A percentile compares a stretch with the other conserved stretches of the same genome.
Conservation (phyloP, 257 asterid genomes). For the Perilla frutescens region DNA sequence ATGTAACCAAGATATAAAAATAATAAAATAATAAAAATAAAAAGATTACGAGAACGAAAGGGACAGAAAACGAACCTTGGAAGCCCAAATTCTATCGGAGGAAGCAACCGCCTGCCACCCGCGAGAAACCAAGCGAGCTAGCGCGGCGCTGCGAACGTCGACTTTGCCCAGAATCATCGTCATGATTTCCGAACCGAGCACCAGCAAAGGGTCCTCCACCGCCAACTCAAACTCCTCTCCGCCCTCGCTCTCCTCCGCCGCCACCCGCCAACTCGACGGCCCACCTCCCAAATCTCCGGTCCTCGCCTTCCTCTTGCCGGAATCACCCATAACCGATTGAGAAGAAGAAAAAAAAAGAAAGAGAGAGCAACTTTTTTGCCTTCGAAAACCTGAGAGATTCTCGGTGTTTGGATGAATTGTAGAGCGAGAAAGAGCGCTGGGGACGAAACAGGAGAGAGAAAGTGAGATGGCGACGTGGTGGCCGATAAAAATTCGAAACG, state of each 20-base stretch:
- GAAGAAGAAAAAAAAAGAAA: neutral
- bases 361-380: neutral
- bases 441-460: neutral
- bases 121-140: constrained; percentile 59
- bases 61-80: constrained; percentile 51
- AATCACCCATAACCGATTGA: constrained; percentile 21
- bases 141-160: constrained; percentile 82
- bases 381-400: neutral
- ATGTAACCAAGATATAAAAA: neutral
- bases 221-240: constrained; percentile 19
- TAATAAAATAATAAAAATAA: neutral
- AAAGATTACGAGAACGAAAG: neutral
- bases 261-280: constrained; percentile 28
- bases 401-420: neutral
- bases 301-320: constrained; percentile 22
- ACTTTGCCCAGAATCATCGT: constrained; percentile 53
- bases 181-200: constrained; percentile 67
- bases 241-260: constrained; percentile 8
- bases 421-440: neutral
- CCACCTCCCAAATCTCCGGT: constrained; percentile 19
- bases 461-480: neutral
- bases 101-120: constrained; percentile 73
- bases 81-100: constrained; percentile 64
- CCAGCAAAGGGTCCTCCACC: constrained; percentile 58
- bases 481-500: constrained; percentile 14